Percentiles rank a stretch among this genome's conserved stretches.
These are phyloP conservation scores for Thuidium tamariscinum DNA, from an alignment of 225 moss, liverwort and hornwort species.

Conservation along the genomic window DNA sequence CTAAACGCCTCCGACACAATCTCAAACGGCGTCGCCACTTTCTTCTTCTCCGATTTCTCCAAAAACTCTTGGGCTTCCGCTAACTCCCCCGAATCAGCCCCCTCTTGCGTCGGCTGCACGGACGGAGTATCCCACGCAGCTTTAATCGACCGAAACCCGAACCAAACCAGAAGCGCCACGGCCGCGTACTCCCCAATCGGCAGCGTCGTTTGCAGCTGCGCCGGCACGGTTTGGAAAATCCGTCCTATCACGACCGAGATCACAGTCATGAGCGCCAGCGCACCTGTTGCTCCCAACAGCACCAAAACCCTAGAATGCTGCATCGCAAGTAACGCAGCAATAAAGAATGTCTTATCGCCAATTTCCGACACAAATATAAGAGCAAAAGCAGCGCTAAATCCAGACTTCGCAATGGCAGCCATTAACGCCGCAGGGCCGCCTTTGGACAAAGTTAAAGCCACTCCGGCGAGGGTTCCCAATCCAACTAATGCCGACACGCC, in stretches of 20 bases:
- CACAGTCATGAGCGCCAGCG: conserved; percentile 75
- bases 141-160: conserved; percentile 86
- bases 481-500: conserved; percentile 47
- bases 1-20: conserved; percentile 68
- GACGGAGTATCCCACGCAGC: conserved; percentile 74
- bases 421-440: conserved; percentile 67
- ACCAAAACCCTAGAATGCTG: conserved; percentile 80
- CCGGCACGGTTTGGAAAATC: conserved; percentile 71
- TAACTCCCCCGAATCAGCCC: conserved; percentile 58
- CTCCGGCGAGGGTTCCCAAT: conserved; percentile 42
- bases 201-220: conserved; percentile 84
- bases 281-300: conserved; percentile 75
- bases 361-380: conserved; percentile 94
- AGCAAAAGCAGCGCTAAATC: conserved; percentile 88
- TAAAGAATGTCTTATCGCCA: conserved; percentile 78
- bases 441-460: conserved; percentile 47
- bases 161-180: conserved; percentile 87
- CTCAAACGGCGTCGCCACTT: conserved; percentile 46
- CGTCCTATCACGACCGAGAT: conserved; percentile 90
- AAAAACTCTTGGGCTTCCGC: conserved; percentile 83
- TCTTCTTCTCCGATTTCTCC: conserved; percentile 65
- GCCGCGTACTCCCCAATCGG: conserved; percentile 96
- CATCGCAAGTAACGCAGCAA: conserved; percentile 95
- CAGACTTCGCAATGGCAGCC: conserved; percentile 78
- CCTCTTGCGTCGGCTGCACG: conserved; percentile 4